A percentile compares a stretch with the other conserved stretches of the same genome.
Conservation (phyloP, 139 green algal genomes). For the Pseudopediastrum boryanum region DNA sequence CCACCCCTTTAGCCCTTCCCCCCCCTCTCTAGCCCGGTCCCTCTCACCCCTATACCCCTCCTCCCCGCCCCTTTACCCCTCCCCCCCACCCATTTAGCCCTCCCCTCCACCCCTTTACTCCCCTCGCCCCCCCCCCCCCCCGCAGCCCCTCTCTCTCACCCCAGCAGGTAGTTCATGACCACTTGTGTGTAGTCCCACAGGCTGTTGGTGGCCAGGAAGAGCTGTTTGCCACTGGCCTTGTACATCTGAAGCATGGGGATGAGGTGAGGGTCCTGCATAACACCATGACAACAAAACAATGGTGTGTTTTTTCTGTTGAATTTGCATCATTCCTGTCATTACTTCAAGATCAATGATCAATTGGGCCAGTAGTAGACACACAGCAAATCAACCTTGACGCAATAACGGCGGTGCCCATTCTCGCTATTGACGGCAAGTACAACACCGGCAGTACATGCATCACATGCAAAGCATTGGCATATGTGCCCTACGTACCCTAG, state of each 20-base stretch:
- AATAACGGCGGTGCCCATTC: too few relatives aligned
- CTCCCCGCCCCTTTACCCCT: not conserved
- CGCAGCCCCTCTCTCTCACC: conserved; percentile 2
- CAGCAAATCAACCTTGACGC: too few relatives aligned
- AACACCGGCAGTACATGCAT: not conserved
- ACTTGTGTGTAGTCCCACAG: conserved; percentile 98
- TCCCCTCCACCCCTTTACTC: not conserved
- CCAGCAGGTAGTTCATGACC: conserved; percentile 96
- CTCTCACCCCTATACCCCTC: conserved; percentile 9
- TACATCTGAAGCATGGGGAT: conserved; percentile 72
- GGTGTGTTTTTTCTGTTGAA: not conserved
- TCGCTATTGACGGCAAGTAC: too few relatives aligned
- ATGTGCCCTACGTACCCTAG: too few relatives aligned
- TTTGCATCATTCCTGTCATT: too few relatives aligned
- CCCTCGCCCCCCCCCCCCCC: not conserved
- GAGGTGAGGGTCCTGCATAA: conserved; percentile 66
- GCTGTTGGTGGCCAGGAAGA: conserved; percentile 97
- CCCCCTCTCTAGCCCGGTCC: too few relatives aligned
- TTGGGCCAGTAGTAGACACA: too few relatives aligned
- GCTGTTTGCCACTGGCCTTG: conserved; percentile 57
- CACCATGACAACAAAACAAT: not conserved
- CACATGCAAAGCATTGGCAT: not conserved
- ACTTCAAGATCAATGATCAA: too few relatives aligned
- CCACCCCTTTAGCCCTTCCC: too few relatives aligned
- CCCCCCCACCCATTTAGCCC: not conserved